Conservation (phyloP, 768 basidiomycete species). For the Russula compacta region DNA sequence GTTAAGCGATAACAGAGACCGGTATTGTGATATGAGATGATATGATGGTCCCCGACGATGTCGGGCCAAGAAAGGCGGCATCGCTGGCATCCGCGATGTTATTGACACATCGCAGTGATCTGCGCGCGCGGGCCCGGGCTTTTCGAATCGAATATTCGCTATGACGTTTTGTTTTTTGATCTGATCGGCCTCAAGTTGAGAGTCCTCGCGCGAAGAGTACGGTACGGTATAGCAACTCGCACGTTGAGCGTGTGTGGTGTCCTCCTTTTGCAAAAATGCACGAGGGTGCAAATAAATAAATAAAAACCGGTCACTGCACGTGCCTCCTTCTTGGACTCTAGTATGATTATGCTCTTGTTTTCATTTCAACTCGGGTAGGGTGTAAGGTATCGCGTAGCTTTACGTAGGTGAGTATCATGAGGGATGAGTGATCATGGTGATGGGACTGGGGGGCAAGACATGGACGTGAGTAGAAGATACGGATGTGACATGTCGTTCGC, state of each 20-base stretch:
- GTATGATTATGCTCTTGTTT: too few species aligned
- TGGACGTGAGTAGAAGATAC: neutral
- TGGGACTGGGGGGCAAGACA: too few species aligned
- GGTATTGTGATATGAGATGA: too few species aligned
- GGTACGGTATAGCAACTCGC: too few species aligned
- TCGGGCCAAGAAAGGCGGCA: neutral
- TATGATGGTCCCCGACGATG: neutral
- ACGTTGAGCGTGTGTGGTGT: too few species aligned
- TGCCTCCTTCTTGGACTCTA: too few species aligned
- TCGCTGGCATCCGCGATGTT: neutral
- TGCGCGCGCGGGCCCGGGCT: neutral
- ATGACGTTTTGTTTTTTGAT: neutral
- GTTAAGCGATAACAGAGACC: neutral
- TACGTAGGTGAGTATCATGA: too few species aligned
- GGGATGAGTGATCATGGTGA: too few species aligned
- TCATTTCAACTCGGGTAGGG: too few species aligned
- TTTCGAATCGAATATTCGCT: neutral
- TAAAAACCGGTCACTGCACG: too few species aligned
- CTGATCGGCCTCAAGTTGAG: neutral
- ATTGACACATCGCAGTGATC: neutral
- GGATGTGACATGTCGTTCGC: neutral
- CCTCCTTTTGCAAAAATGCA: neutral
- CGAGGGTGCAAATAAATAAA: neutral
- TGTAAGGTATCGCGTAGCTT: too few species aligned
- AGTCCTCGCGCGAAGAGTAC: too few species aligned